phyloP scores from a whole-genome alignment of 192 early-diverging fungal genomes.

The Rhizoclosmatium sp. region DNA sequence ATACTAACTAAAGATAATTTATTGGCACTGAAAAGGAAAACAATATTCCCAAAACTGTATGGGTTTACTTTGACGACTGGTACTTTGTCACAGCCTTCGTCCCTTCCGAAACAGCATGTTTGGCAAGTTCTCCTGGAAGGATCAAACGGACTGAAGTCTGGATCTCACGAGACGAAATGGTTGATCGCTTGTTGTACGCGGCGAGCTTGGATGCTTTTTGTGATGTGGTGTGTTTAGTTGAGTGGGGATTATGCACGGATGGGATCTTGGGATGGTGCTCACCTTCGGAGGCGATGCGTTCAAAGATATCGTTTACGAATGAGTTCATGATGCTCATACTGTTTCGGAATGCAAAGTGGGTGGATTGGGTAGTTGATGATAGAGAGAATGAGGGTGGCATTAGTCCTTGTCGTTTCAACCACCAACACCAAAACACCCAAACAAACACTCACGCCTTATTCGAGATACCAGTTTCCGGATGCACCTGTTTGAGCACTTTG shows the following conservation, averaged over 20 bases:
- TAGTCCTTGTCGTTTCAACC: constrained; percentile 96
- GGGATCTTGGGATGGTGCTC: not conserved
- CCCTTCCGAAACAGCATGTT: constrained; percentile 97
- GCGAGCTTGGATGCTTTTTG: constrained; percentile 67
- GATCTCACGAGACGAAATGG: constrained; percentile 95
- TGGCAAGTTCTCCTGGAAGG: constrained; percentile 93
- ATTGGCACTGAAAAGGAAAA: too few species aligned
- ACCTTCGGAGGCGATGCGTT: constrained; percentile 81
- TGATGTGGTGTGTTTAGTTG: constrained; percentile 17
- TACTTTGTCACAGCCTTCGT: constrained; percentile 99
- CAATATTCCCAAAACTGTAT: not conserved
- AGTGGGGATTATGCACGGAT: too few species aligned
- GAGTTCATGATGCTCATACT: constrained; percentile 97
- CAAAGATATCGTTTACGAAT: constrained; percentile 98
- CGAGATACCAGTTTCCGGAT: constrained; percentile 97
- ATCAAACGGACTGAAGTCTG: constrained; percentile 81
- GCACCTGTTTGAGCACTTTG: constrained; percentile 97
- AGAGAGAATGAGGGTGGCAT: constrained; percentile 96
- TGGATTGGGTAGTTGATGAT: constrained; percentile 99
- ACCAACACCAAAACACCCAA: constrained; percentile 91
- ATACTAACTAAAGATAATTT: too few species aligned
- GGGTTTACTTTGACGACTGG: constrained; percentile 68
- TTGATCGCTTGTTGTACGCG: constrained; percentile 93
- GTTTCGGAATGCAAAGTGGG: constrained; percentile 77
- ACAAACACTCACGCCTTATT: constrained; percentile 75